These are phyloP conservation scores for Marchantia paleacea DNA, from an alignment of 225 moss, liverwort and hornwort genomes.

Conservation along the genomic window DNA sequence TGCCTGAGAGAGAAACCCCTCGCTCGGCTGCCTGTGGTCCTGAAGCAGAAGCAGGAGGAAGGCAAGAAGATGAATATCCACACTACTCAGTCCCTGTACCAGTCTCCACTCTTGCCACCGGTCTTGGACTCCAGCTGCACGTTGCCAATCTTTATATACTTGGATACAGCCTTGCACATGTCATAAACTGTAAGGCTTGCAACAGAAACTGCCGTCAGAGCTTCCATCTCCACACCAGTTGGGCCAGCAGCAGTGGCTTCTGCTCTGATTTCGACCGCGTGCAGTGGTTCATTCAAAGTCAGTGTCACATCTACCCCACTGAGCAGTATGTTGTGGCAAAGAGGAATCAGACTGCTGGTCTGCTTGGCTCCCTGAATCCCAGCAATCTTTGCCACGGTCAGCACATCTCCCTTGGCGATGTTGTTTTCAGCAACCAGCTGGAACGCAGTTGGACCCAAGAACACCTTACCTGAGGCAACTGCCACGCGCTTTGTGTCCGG, in stretches of 20 bases:
- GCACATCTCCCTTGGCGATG: slow-evolving; percentile 81
- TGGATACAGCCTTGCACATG: slow-evolving; percentile 92
- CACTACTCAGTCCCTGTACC: slow-evolving; percentile 41
- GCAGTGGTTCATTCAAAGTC: slow-evolving; percentile 46
- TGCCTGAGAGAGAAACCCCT: too few relatives aligned
- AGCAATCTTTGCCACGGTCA: slow-evolving; percentile 80
- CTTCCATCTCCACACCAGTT: slow-evolving; percentile 98
- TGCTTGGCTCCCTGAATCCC: slow-evolving; percentile 91
- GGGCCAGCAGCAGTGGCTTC: slow-evolving; percentile 62
- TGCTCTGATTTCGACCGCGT: slow-evolving; percentile 71
- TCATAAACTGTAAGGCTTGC: slow-evolving; percentile 90
- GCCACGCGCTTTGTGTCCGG: slow-evolving; percentile 54
- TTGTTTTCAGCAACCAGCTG: slow-evolving; percentile 66
- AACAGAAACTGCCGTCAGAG: slow-evolving; percentile 81
- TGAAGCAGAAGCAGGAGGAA: too few relatives aligned
- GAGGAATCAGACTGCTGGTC: slow-evolving; percentile 71
- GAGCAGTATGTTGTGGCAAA: slow-evolving; percentile 72
- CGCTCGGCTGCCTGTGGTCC: too few relatives aligned
- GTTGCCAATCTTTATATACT: slow-evolving; percentile 62
- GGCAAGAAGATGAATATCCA: too few relatives aligned
- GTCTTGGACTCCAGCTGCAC: slow-evolving; percentile 73
- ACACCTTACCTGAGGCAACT: slow-evolving; percentile 66
- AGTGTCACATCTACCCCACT: slow-evolving; percentile 66
- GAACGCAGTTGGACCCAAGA: slow-evolving; percentile 65
- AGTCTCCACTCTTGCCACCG: slow-evolving; percentile 87